A percentile compares a stretch with the other conserved stretches of the same genome.
Conservation (phyloP, 352 stramenopile species). For the Pythium aristosporum region DNA sequence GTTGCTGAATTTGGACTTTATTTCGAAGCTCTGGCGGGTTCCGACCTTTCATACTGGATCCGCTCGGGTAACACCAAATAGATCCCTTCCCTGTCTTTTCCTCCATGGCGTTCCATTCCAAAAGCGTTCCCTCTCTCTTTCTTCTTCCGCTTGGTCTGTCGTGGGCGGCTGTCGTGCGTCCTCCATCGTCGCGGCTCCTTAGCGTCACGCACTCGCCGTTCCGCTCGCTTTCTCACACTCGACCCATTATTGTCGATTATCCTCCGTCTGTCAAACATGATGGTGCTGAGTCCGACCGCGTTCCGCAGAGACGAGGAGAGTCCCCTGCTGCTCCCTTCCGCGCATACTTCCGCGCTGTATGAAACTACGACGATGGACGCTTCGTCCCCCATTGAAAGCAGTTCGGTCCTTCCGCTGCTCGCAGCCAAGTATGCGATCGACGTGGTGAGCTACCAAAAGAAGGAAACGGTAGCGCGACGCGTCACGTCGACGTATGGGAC, state of each 20-base stretch:
- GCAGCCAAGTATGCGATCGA: constrained; percentile 15
- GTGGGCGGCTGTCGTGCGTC: constrained; percentile 18
- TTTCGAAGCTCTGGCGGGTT: constrained; percentile 16
- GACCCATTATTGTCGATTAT: constrained; percentile 24
- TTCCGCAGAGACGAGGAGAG: constrained; percentile 8
- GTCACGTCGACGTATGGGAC: constrained; percentile 29
- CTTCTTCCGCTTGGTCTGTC: neutral
- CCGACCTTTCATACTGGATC: neutral
- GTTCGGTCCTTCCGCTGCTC: neutral
- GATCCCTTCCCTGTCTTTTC: constrained; percentile 11
- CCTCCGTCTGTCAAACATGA: neutral
- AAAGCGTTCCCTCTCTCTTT: neutral
- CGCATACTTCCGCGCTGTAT: neutral
- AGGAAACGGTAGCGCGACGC: neutral
- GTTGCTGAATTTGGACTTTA: constrained; percentile 20
- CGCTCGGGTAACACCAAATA: constrained; percentile 3
- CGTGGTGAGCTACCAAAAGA: constrained; percentile 7
- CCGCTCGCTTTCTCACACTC: constrained; percentile 3
- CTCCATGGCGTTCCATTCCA: constrained; percentile 16
- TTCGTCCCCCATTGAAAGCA: neutral
- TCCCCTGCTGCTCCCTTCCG: constrained; percentile 6
- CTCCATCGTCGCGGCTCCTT: neutral
- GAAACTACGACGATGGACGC: neutral
- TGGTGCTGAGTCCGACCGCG: constrained; percentile 1
- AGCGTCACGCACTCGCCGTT: neutral